These are phyloP conservation scores for Phallus indusiatus DNA, from an alignment of 768 basidiomycete species.

Conservation along the genomic window DNA sequence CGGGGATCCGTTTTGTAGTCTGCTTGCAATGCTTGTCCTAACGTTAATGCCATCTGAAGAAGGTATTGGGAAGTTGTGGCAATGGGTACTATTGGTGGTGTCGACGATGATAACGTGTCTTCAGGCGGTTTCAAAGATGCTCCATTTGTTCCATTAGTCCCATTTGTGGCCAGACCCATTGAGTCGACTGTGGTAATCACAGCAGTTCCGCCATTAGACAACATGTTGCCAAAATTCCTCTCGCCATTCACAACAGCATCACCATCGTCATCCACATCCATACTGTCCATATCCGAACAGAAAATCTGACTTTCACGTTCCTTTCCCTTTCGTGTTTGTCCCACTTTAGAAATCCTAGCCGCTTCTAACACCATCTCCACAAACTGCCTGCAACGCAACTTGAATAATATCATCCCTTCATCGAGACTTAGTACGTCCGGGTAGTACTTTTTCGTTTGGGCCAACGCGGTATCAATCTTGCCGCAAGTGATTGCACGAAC, in stretches of 20 bases:
- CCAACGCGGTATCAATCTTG: slow-evolving; percentile 60
- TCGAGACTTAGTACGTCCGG: slow-evolving; percentile 59
- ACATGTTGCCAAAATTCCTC: slow-evolving; percentile 10
- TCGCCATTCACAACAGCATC: slow-evolving; percentile 1
- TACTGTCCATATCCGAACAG: slow-evolving; percentile 11
- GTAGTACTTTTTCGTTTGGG: slow-evolving; percentile 44
- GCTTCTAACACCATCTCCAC: slow-evolving; percentile 73
- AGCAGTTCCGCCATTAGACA: neutral
- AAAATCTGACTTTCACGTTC: slow-evolving; percentile 25
- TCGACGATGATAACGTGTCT: slow-evolving; percentile 17
- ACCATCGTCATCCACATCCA: slow-evolving; percentile 15
- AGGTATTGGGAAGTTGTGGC: slow-evolving; percentile 42
- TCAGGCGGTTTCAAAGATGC: neutral
- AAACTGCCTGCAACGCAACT: slow-evolving; percentile 76
- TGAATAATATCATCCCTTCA: slow-evolving; percentile 66
- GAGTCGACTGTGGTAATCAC: slow-evolving; percentile 1
- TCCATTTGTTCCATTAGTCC: neutral
- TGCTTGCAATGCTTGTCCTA: slow-evolving; percentile 60
- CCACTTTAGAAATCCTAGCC: slow-evolving; percentile 44
- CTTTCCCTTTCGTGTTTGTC: slow-evolving; percentile 27
- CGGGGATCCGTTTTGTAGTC: slow-evolving; percentile 59
- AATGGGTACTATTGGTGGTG: slow-evolving; percentile 15
- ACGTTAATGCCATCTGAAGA: slow-evolving; percentile 57
- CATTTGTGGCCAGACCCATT: neutral
- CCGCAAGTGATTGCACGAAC: slow-evolving; percentile 60